Evolutionary conservation across 164 flowering plant genomes (phyloP).

Genomic region (Vitis rotundifolia): DNA sequence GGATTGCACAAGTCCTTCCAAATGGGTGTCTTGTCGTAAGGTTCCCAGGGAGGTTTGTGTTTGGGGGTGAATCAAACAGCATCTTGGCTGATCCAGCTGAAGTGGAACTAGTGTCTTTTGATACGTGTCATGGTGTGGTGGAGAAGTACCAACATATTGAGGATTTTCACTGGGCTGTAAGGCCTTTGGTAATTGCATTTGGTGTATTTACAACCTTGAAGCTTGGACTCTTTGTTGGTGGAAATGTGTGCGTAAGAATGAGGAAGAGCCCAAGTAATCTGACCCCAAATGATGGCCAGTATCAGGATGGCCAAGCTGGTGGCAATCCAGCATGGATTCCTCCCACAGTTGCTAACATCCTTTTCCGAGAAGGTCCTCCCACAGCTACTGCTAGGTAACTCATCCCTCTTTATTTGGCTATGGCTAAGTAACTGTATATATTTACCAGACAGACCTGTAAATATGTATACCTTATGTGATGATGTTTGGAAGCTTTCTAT

Average conservation of each 20-base stretch:
- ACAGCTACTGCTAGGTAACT: constrained; percentile 12
- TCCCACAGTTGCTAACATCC: constrained; percentile 14
- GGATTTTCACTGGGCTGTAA: constrained; percentile 92
- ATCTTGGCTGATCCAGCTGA: constrained; percentile 90
- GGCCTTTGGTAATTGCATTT: constrained; percentile 74
- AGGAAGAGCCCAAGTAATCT: constrained; percentile 4
- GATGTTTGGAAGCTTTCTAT: no score
- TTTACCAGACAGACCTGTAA: no score
- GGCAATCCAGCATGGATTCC: constrained; percentile 15
- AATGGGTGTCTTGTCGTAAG: constrained; percentile 70
- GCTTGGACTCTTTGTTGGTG: background rate
- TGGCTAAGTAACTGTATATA: background rate
- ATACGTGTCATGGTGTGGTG: constrained; percentile 49
- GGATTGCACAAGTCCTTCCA: constrained; percentile 51
- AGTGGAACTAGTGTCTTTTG: constrained; percentile 74
- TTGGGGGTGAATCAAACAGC: constrained; percentile 33
- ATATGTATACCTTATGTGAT: no score
- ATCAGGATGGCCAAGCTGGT: constrained; percentile 11
- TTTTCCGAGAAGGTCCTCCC: constrained; percentile 21
- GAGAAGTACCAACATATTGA: constrained; percentile 89
- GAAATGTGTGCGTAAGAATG: background rate
- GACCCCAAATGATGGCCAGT: background rate
- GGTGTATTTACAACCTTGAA: constrained; percentile 79
- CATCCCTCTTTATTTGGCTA: background rate
- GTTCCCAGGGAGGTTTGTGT: constrained; percentile 66